phyloP scores from a whole-genome alignment of 2,329 filamentous ascomycete species.

The Neonectria sp. region DNA sequence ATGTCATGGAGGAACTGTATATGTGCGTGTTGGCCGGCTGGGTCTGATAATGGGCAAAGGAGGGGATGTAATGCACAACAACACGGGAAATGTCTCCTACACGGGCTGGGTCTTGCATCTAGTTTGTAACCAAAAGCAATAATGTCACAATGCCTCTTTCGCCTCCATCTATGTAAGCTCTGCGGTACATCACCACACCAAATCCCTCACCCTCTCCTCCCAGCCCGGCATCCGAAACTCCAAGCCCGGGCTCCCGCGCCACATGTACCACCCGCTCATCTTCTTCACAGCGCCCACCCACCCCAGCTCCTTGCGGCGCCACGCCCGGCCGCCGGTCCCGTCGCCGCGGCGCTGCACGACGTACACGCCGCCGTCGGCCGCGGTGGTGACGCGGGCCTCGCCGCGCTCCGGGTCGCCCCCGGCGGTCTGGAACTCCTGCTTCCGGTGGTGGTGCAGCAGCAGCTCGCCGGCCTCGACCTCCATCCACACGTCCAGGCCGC shows the following conservation, averaged over 20 bases:
- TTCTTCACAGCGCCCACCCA: constrained; percentile 63
- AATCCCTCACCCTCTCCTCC: constrained; percentile 38
- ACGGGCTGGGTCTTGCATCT: constrained; percentile 15
- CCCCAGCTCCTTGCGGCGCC: constrained; percentile 61
- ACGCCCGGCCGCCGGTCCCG: constrained; percentile 52
- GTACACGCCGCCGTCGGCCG: constrained; percentile 40
- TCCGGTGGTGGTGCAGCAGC: constrained; percentile 35
- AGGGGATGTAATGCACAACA: constrained; percentile 20
- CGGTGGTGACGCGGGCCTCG: constrained; percentile 55
- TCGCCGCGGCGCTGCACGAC: constrained; percentile 51
- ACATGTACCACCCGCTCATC: constrained; percentile 55
- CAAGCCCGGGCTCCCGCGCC: constrained; percentile 46
- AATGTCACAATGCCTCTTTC: background rate
- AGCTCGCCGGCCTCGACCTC: constrained; percentile 54
- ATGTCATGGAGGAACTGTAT: constrained; percentile 26
- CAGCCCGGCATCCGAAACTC: constrained; percentile 47
- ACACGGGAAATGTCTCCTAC: constrained; percentile 7
- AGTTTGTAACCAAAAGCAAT: constrained; percentile 12
- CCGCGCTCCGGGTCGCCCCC: constrained; percentile 37
- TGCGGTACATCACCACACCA: constrained; percentile 25
- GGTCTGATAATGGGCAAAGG: constrained; percentile 34
- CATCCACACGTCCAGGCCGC: constrained; percentile 63
- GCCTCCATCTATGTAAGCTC: no score
- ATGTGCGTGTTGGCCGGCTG: background rate
- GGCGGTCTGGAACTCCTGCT: constrained; percentile 54